A percentile compares a stretch with the other conserved stretches of the same genome.
Conservation (phyloP, 208 protist species). For the Leishmania turanica region DNA sequence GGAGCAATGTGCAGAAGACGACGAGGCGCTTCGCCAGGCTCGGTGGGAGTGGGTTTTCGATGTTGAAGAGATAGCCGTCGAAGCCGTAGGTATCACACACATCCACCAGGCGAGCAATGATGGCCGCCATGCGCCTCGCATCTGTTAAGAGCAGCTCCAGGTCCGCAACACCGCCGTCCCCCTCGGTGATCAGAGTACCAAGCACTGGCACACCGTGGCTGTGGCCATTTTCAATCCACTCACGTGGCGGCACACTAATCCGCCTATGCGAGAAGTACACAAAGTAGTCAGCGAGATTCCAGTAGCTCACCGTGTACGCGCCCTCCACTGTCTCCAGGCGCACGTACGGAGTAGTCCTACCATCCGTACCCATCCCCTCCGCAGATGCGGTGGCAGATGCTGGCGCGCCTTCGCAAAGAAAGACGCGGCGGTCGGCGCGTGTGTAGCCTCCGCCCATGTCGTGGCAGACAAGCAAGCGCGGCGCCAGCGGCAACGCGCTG, state of each 20-base stretch:
- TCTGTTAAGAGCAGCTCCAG: constrained; percentile 41
- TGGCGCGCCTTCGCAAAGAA: constrained; percentile 27
- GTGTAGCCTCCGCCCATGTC: constrained; percentile 79
- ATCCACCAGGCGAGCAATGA: constrained; percentile 57
- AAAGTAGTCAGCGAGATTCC: constrained; percentile 78
- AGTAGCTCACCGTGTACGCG: constrained; percentile 74
- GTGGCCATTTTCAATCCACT: constrained; percentile 83
- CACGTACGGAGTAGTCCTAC: background rate
- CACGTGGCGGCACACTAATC: constrained; percentile 78
- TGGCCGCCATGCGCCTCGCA: constrained; percentile 36
- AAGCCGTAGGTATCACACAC: constrained; percentile 80
- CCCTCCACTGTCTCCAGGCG: constrained; percentile 20
- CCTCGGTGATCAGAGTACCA: constrained; percentile 89
- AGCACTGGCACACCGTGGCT: constrained; percentile 80
- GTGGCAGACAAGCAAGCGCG: constrained; percentile 76
- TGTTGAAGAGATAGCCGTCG: constrained; percentile 94
- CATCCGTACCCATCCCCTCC: background rate
- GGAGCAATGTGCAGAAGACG: constrained; percentile 61
- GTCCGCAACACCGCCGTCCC: constrained; percentile 39
- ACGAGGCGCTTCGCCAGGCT: constrained; percentile 50
- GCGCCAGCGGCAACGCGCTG: background rate
- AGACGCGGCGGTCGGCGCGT: constrained; percentile 41
- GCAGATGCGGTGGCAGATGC: background rate
- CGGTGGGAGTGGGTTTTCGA: constrained; percentile 63
- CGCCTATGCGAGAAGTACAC: constrained; percentile 91